Percentiles rank a stretch among this genome's conserved stretches.
Evolutionary conservation across 495 filamentous ascomycete species (phyloP).

Genomic region (Tuber melanosporum): DNA sequence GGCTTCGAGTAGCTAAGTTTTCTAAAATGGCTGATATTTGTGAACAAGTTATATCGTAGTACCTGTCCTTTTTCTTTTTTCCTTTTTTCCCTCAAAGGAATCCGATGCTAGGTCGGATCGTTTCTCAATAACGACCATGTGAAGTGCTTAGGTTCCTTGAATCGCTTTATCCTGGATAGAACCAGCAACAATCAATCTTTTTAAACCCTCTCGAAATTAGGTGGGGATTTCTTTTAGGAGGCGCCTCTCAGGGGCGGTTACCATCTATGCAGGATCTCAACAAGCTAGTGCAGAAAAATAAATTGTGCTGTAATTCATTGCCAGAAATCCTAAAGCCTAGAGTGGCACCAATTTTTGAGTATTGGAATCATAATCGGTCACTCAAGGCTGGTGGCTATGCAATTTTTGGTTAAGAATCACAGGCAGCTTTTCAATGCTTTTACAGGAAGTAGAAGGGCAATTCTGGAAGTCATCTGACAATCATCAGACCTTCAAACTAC

Average conservation of each 20-base stretch:
- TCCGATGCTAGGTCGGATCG: too few species aligned
- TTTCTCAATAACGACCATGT: too few species aligned
- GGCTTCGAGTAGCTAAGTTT: neutral
- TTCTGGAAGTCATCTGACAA: neutral
- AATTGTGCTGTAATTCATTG: neutral
- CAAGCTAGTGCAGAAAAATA: neutral
- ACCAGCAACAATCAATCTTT: too few species aligned
- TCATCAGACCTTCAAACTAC: too few species aligned
- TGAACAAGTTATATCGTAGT: too few species aligned
- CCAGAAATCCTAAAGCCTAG: neutral
- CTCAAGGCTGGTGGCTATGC: neutral
- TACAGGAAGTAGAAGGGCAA: neutral
- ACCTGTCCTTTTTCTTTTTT: too few species aligned
- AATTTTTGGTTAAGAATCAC: neutral
- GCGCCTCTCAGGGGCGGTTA: too few species aligned
- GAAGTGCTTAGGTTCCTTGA: too few species aligned
- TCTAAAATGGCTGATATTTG: too few species aligned
- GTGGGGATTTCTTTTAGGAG: too few species aligned
- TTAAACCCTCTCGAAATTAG: too few species aligned
- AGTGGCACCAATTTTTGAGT: neutral
- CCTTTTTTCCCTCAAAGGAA: neutral
- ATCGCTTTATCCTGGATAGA: too few species aligned
- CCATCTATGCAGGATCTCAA: neutral
- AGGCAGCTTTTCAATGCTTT: rapidly evolving
- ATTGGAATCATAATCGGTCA: neutral